These are phyloP conservation scores for Euphorbia peplus DNA, from an alignment of 345 rosid species.

Conservation along the genomic window DNA sequence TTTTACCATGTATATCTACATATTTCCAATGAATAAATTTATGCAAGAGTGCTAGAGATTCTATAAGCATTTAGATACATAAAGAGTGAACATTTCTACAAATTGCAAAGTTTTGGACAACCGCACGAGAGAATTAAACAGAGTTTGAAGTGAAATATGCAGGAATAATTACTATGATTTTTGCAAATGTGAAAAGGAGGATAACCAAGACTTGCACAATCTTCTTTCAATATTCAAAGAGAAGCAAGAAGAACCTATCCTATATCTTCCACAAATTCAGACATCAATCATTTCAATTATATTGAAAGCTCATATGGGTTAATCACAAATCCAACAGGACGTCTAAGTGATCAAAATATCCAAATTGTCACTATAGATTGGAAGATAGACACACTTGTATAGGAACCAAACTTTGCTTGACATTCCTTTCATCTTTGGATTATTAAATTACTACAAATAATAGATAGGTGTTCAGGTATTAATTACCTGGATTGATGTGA, in stretches of 20 bases:
- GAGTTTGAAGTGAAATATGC: too few species aligned
- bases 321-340: not conserved
- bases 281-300: not conserved
- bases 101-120: not conserved
- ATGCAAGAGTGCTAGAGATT: not conserved
- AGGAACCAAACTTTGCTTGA: not conserved
- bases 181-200: conserved; percentile 3
- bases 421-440: too few species aligned
- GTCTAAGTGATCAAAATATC: not conserved
- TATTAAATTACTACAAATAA: not conserved
- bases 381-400: not conserved
- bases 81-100: too few species aligned
- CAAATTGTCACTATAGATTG: not conserved
- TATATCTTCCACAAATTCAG: not conserved
- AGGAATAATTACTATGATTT: not conserved
- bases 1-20: not conserved
- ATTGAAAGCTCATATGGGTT: not conserved
- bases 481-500: conserved; percentile 86
- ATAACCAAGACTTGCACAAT: not conserved
- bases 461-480: not conserved
- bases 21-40: not conserved
- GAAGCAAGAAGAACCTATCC: not conserved
- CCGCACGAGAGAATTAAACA: not conserved
- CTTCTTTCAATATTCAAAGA: not conserved
- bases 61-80: too few species aligned